phyloP scores from a whole-genome alignment of 75 land plant species.

The Cupressus sempervirens region DNA sequence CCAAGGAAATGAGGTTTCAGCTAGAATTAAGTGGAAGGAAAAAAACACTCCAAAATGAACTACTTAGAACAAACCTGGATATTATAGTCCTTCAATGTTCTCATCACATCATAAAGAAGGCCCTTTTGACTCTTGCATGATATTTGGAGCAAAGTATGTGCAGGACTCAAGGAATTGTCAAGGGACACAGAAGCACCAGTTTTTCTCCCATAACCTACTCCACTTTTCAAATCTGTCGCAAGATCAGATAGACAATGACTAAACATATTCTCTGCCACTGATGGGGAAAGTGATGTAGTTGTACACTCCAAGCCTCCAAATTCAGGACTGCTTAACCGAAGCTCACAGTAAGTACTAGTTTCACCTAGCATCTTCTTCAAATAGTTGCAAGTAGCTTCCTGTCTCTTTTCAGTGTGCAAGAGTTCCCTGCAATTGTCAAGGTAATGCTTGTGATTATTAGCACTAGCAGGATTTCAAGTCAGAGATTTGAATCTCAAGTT shows the following conservation, averaged over 20 bases:
- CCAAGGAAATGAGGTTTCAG: neutral
- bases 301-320: slow-evolving; percentile 45
- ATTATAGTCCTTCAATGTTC: slow-evolving; percentile 69
- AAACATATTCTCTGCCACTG: slow-evolving; percentile 57
- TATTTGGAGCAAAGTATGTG: slow-evolving; percentile 80
- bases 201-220: neutral
- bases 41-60: neutral
- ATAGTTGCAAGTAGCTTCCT: slow-evolving; percentile 41
- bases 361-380: slow-evolving; percentile 50
- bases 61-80: slow-evolving; percentile 49
- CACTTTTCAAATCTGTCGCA: slow-evolving; percentile 2
- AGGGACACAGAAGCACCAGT: slow-evolving; percentile 34
- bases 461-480: neutral
- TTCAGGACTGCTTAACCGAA: slow-evolving; percentile 55
- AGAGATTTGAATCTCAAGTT: neutral
- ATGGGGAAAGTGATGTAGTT: slow-evolving; percentile 41
- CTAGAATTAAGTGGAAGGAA: neutral
- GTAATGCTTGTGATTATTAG: neutral
- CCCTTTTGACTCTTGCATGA: slow-evolving; percentile 71
- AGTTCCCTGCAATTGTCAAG: slow-evolving; percentile 45
- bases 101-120: slow-evolving; percentile 76
- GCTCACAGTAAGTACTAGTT: slow-evolving; percentile 45
- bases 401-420: slow-evolving; percentile 60
- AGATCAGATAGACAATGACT: slow-evolving; percentile 7
- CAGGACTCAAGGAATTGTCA: slow-evolving; percentile 71